Evolutionary conservation across 208 protist genomes (phyloP).

Genomic region (Angomonas desouzai): DNA sequence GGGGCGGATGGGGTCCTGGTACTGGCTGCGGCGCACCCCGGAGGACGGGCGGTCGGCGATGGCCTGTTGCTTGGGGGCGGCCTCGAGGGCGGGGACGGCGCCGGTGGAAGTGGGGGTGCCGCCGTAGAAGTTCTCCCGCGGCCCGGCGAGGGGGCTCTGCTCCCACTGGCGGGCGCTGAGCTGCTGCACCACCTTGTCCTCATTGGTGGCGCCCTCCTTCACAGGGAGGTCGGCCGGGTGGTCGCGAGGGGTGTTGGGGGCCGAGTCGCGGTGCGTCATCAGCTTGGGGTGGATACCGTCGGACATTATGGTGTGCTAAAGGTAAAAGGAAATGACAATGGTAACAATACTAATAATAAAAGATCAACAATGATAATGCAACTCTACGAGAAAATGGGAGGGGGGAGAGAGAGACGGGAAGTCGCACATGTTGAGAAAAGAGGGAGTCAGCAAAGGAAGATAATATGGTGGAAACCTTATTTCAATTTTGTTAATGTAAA

Average conservation of each 20-base stretch:
- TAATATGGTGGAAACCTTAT: no score
- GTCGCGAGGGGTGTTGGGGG: slow-evolving; percentile 14
- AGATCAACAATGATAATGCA: no score
- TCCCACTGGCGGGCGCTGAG: slow-evolving; percentile 28
- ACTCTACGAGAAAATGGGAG: no score
- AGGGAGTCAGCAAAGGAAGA: no score
- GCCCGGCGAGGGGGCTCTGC: slow-evolving; percentile 26
- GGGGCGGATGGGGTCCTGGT: not conserved
- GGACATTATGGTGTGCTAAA: slow-evolving; percentile 3
- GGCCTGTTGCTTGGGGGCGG: slow-evolving; percentile 1
- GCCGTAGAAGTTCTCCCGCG: slow-evolving; percentile 18
- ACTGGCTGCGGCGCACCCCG: slow-evolving; percentile 3
- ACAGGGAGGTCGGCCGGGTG: not conserved
- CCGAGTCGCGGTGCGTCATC: slow-evolving; percentile 34
- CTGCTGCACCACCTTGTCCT: slow-evolving; percentile 47
- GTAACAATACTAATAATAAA: slow-evolving; percentile 11
- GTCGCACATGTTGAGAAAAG: no score
- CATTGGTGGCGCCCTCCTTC: slow-evolving; percentile 17
- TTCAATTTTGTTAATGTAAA: no score
- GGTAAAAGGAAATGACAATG: slow-evolving; percentile 10
- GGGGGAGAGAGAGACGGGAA: no score
- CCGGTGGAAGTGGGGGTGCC: not conserved
- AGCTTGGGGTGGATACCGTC: slow-evolving; percentile 46
- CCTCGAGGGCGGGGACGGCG: not conserved
- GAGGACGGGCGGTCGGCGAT: slow-evolving; percentile 7